A percentile compares a stretch with the other conserved stretches of the same genome.
Conservation (phyloP, 768 basidiomycete species). For the Suillus paluster region DNA sequence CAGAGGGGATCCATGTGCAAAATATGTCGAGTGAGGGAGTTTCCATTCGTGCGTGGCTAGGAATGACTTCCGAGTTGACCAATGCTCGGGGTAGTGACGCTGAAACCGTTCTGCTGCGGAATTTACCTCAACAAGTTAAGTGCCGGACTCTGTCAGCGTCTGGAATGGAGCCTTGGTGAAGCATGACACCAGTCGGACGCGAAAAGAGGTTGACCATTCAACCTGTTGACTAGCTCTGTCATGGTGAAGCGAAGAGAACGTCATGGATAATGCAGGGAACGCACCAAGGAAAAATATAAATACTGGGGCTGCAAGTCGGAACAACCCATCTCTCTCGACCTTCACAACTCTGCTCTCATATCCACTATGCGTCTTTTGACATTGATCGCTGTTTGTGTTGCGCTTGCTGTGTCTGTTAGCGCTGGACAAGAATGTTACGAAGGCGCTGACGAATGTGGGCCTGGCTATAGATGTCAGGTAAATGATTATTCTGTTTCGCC, state of each 20-base stretch:
- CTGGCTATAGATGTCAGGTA: not conserved
- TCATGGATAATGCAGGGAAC: not conserved
- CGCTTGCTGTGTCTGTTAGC: not conserved
- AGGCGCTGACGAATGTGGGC: not conserved
- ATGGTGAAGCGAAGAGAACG: not conserved
- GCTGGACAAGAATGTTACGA: not conserved
- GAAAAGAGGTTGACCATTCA: conserved; percentile 1
- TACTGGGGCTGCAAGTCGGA: not conserved
- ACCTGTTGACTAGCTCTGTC: not conserved
- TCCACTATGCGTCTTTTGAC: not conserved
- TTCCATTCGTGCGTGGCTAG: not conserved
- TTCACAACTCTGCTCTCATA: not conserved
- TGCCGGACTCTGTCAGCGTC: not conserved
- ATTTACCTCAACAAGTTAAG: not conserved
- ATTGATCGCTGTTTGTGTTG: not conserved
- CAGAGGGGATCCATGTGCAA: not conserved
- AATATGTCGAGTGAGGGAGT: not conserved
- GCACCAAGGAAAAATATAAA: not conserved
- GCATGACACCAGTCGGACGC: not conserved
- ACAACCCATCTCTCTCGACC: not conserved
- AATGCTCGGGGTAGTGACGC: not conserved
- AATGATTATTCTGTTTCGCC: not conserved
- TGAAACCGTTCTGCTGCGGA: not conserved
- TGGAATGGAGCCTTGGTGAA: not conserved
- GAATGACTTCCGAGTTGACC: not conserved